phyloP scores from a whole-genome alignment of 495 filamentous ascomycete species.

The Xylaria intraflava region DNA sequence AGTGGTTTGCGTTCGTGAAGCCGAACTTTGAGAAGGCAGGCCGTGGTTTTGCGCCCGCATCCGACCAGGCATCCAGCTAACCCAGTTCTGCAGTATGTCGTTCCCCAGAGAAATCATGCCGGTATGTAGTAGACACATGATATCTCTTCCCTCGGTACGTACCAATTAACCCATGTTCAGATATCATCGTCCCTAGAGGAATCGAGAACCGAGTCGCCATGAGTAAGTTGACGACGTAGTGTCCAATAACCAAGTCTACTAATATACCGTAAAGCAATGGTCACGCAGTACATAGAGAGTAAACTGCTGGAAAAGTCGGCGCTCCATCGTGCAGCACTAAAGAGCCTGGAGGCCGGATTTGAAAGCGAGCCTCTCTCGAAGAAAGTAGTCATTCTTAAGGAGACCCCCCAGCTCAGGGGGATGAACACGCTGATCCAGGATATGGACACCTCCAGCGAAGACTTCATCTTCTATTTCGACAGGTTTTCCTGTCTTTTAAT shows the following conservation, averaged over 20 bases:
- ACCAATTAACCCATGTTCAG: constrained; percentile 36
- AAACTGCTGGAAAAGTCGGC: constrained; percentile 80
- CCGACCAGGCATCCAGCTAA: neutral
- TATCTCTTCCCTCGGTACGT: neutral
- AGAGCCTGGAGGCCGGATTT: constrained; percentile 59
- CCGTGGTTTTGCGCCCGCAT: neutral
- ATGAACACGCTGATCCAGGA: constrained; percentile 90
- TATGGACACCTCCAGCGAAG: constrained; percentile 70
- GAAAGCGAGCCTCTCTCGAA: constrained; percentile 64
- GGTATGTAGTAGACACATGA: constrained; percentile 52
- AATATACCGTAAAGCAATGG: constrained; percentile 61
- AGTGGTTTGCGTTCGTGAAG: constrained; percentile 95
- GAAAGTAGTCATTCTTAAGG: constrained; percentile 62
- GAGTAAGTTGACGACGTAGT: constrained; percentile 40
- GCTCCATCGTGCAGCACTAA: constrained; percentile 69
- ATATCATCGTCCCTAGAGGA: constrained; percentile 91
- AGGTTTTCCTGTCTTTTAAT: constrained; percentile 76
- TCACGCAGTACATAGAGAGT: constrained; percentile 79
- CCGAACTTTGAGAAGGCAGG: constrained; percentile 73
- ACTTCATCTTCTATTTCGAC: constrained; percentile 97
- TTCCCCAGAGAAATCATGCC: constrained; percentile 67
- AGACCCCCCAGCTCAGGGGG: constrained; percentile 69
- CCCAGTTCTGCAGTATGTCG: constrained; percentile 54
- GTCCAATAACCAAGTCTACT: constrained; percentile 1
- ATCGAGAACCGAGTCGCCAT: constrained; percentile 93